These are phyloP conservation scores for Botrytis cinerea DNA, from an alignment of 2,329 filamentous ascomycete genomes.

Conservation along the genomic window DNA sequence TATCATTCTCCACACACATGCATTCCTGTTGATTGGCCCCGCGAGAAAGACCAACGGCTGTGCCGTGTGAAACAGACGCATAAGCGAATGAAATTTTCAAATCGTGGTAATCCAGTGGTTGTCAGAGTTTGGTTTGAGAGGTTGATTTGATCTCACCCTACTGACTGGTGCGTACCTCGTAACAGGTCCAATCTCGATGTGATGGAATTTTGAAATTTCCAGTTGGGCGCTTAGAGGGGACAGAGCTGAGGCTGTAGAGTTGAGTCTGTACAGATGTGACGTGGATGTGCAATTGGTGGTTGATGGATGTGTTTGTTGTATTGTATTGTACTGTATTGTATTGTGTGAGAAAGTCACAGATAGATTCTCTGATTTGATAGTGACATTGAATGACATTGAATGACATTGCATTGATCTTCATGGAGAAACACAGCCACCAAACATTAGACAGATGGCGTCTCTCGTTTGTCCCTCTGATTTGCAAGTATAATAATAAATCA, in stretches of 20 bases:
- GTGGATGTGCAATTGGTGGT: not conserved
- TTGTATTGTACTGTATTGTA: too few species aligned
- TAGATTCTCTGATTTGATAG: not conserved
- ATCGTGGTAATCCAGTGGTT: not conserved
- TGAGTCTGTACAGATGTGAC: not conserved
- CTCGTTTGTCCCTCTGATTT: not conserved
- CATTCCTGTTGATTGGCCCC: not conserved
- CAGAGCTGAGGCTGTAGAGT: not conserved
- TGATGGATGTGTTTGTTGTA: not conserved
- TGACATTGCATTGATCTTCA: not conserved
- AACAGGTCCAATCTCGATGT: not conserved
- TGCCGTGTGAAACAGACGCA: slow-evolving; percentile 6
- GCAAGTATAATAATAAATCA: not conserved
- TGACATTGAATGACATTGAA: not conserved
- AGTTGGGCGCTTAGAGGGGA: not conserved
- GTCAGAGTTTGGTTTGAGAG: not conserved
- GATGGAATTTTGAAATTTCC: not conserved
- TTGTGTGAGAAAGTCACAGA: not conserved
- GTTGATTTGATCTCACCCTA: not conserved
- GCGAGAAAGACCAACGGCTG: not conserved
- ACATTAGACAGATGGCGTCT: not conserved
- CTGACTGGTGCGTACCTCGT: too few species aligned
- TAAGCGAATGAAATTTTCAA: slow-evolving; percentile 8
- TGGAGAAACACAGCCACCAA: not conserved
- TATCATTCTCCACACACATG: not conserved